phyloP scores from a whole-genome alignment of 345 rosid genomes.

The Fremontodendron californicum region DNA sequence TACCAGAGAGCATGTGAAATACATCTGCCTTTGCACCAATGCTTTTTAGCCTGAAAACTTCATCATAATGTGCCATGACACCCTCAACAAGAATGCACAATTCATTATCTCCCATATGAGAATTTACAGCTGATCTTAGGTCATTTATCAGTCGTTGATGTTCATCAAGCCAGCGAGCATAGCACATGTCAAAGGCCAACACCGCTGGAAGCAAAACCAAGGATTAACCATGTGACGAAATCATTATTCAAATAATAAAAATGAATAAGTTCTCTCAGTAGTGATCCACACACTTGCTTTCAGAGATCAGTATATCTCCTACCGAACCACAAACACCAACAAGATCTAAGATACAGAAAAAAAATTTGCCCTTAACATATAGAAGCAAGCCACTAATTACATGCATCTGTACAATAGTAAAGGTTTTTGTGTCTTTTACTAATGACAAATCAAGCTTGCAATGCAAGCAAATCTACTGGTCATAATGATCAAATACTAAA shows the following conservation, averaged over 20 bases:
- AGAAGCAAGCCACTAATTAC: background rate
- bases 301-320: background rate
- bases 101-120: slow-evolving; percentile 59
- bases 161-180: slow-evolving; percentile 81
- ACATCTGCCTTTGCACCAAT: slow-evolving; percentile 76
- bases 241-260: background rate
- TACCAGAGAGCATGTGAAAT: slow-evolving; percentile 91
- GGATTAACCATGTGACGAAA: background rate
- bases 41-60: slow-evolving; percentile 65
- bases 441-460: too few relatives aligned
- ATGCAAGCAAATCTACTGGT: background rate
- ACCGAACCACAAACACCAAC: background rate
- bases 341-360: background rate
- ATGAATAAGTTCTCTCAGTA: background rate
- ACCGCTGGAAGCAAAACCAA: slow-evolving; percentile 43
- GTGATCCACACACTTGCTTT: background rate
- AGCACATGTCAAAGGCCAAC: slow-evolving; percentile 70
- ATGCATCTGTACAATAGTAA: too few relatives aligned
- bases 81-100: slow-evolving; percentile 60
- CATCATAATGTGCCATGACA: slow-evolving; percentile 76
- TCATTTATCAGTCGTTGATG: slow-evolving; percentile 70
- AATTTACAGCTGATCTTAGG: slow-evolving; percentile 64
- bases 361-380: background rate
- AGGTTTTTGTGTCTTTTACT: background rate
- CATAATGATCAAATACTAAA: background rate